A percentile compares a stretch with the other conserved stretches of the same genome.
These are phyloP conservation scores for Sinapis alba DNA, from an alignment of 441 rosid species.

Conservation along the genomic window DNA sequence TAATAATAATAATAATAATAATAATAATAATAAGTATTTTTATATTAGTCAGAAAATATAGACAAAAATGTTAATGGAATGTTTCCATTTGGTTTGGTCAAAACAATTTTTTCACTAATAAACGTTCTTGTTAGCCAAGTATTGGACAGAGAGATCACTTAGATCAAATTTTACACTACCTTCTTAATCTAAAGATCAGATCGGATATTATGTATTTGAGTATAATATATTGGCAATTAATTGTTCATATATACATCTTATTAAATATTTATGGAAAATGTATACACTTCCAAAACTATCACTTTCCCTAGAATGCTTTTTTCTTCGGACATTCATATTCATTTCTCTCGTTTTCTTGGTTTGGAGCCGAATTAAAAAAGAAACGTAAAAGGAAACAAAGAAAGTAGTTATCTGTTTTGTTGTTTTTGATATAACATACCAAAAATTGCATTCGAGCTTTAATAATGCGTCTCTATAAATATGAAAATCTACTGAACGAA, in stretches of 20 bases:
- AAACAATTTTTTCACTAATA: neutral
- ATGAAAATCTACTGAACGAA: neutral
- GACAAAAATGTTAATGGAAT: too few species aligned
- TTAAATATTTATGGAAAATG: neutral
- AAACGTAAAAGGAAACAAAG: conserved; percentile 17
- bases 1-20: too few species aligned
- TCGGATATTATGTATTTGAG: neutral
- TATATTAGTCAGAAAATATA: neutral
- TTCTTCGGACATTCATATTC: neutral
- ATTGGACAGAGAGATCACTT: neutral
- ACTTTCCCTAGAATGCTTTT: neutral
- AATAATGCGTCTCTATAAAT: conserved; percentile 9
- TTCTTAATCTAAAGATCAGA: conserved; percentile 5
- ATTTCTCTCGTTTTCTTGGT: neutral
- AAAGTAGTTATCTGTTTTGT: neutral
- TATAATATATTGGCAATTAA: neutral
- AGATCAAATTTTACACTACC: conserved; percentile 1
- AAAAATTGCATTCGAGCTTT: conserved; percentile 4
- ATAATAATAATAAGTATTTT: too few species aligned
- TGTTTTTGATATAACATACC: neutral
- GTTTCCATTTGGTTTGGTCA: neutral
- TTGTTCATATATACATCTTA: neutral
- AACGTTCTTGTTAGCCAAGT: conserved; percentile 20
- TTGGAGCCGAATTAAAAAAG: conserved; percentile 37
- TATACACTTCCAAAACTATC: conserved; percentile 22